phyloP scores from a whole-genome alignment of 495 filamentous ascomycete species.

The Entonaema liquescens region DNA sequence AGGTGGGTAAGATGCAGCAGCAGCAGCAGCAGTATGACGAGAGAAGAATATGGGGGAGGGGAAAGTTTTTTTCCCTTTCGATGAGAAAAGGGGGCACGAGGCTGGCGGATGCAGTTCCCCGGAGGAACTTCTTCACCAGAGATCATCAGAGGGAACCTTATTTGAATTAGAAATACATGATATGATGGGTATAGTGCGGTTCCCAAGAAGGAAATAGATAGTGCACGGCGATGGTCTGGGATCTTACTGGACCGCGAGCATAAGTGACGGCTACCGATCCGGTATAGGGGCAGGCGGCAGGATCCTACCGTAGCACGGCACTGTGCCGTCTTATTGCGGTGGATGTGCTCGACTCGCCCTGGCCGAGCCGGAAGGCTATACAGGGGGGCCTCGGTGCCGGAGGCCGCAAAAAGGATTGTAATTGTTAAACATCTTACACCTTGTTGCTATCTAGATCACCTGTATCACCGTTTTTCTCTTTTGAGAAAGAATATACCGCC shows the following conservation, averaged over 20 bases:
- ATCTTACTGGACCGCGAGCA: conserved; percentile 2
- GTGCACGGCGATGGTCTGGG: conserved; percentile 1
- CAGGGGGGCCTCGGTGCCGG: not conserved
- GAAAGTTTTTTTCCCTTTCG: not conserved
- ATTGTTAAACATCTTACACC: not conserved
- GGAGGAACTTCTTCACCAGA: conserved; percentile 16
- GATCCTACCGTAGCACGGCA: conserved; percentile 11
- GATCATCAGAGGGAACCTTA: conserved; percentile 8
- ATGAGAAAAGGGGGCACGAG: not conserved
- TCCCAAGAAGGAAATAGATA: not conserved
- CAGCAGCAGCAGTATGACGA: not conserved
- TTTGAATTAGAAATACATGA: conserved; percentile 18
- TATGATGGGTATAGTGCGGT: conserved; percentile 9
- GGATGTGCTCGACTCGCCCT: not conserved
- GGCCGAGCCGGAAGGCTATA: conserved; percentile 9
- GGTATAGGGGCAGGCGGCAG: conserved; percentile 21
- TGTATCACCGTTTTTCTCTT: not conserved
- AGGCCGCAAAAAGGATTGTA: too few species aligned
- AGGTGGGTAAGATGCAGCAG: not conserved
- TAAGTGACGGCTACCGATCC: not conserved
- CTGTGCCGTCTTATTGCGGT: conserved; percentile 24
- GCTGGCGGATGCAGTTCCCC: conserved; percentile 10
- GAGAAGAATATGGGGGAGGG: not conserved
- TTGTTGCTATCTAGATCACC: not conserved
- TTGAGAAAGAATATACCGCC: not conserved